Evolutionary conservation across 2,329 filamentous ascomycete species (phyloP).

Genomic region (Pseudogymnoascus sp.): DNA sequence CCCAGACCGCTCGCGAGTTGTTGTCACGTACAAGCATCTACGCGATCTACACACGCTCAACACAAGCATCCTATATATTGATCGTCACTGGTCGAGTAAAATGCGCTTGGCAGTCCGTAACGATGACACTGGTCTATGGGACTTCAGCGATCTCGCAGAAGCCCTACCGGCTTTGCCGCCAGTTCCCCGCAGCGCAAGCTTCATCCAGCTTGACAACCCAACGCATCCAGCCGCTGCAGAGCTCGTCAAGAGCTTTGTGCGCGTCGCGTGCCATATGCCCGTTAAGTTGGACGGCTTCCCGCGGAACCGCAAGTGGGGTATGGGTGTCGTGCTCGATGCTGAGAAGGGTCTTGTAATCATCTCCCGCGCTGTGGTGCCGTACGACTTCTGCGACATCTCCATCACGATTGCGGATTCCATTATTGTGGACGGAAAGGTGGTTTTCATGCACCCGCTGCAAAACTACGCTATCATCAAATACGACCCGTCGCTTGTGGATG

Average conservation of each 20-base stretch:
- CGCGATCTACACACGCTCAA: constrained; percentile 90
- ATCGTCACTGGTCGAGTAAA: constrained; percentile 91
- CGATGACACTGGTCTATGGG: constrained; percentile 84
- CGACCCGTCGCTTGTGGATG: constrained; percentile 85
- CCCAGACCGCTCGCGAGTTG: constrained; percentile 72
- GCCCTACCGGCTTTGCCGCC: constrained; percentile 67
- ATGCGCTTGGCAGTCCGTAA: constrained; percentile 91
- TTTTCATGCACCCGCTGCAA: constrained; percentile 93
- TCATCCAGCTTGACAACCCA: constrained; percentile 84
- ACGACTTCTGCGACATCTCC: constrained; percentile 92
- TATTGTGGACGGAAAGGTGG: constrained; percentile 84
- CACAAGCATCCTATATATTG: constrained; percentile 84
- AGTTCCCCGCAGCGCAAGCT: constrained; percentile 70
- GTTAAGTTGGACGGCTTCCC: constrained; percentile 97
- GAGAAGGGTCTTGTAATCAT: constrained; percentile 92
- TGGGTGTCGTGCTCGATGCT: constrained; percentile 94
- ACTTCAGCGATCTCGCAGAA: constrained; percentile 79
- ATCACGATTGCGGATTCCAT: constrained; percentile 96
- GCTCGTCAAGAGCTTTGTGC: constrained; percentile 88
- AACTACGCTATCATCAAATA: constrained; percentile 97
- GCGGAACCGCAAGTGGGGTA: constrained; percentile 86
- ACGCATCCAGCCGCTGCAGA: constrained; percentile 86
- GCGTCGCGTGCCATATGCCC: constrained; percentile 86
- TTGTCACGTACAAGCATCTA: constrained; percentile 92
- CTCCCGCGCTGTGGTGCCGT: constrained; percentile 87